Evolutionary conservation across 2,329 filamentous ascomycete species (phyloP), one percentile per base, ranked within the genome.

Genomic region (Botryotinia narcissicola): DNA sequence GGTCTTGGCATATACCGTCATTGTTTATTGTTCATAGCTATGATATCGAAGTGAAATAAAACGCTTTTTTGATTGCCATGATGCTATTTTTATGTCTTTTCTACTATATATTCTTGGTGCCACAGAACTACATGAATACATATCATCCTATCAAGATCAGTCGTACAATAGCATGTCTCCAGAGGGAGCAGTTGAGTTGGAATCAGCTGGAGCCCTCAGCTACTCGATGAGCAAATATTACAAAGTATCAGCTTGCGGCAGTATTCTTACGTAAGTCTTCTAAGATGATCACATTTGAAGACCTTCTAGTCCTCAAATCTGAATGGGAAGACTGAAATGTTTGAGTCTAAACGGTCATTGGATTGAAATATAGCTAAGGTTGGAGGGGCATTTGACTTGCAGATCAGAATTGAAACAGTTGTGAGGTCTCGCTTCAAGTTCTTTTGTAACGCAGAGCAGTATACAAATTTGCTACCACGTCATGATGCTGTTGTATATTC

Each of bases 1-100:
- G 66, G 35, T 69, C 18, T 69, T 69, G 10, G n/a, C 25, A 42
- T 69, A 69, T 57, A 59, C 66, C 48, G 57, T n/a, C 20, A 68
- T 42, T 68, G 25, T 12, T 54, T 57, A 12, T 42, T 12, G 1
- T 69, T 57, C 46, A 48, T 57, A 57, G 9, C 37, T 44, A 59
- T 42, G 10, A 44, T 69, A 42, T 5, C 25, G 35, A 14, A 9
- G 48, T 32, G 20, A 42, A 69, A 69, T 59, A 25, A 22, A 20
- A 44, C 40, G 3, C 16, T 44, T 12, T 32, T 42, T 32, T 32
- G 6, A 44, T 69, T 16, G 37, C 48, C 40, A 44, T 37, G 10
- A 51, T 35, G n/a, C 42, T 48, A 29, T 9, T 48, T 32, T 7
- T 8, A 6, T 57, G 14, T 57, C n/a, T 14, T 9, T 29, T 29